Conservation (phyloP, 2,329 filamentous ascomycete species). For the Endoconidiophora laricicola region DNA sequence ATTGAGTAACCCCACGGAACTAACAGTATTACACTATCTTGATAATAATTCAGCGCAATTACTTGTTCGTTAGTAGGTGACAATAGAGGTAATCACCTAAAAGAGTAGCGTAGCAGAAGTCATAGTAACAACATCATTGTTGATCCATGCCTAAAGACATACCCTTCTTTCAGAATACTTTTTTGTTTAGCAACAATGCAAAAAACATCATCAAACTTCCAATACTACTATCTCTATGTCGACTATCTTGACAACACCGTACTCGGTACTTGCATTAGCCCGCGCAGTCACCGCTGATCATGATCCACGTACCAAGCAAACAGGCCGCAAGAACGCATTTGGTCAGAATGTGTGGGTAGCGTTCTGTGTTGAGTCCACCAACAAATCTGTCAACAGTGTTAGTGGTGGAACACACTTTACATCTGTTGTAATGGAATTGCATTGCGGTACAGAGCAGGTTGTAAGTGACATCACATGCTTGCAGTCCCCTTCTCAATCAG, state of each 20-base stretch:
- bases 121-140: too few species aligned
- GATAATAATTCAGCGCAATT: too few species aligned
- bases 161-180: too few species aligned
- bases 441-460: constrained; percentile 4
- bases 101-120: too few species aligned
- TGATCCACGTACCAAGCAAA: constrained; percentile 11
- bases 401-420: constrained; percentile 4
- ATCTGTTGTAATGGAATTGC: constrained; percentile 6
- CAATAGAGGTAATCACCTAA: too few species aligned
- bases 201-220: not conserved
- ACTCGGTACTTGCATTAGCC: constrained; percentile 6
- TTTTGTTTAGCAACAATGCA: not conserved
- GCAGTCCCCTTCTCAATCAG: not conserved
- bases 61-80: too few species aligned
- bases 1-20: too few species aligned
- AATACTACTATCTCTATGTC: not conserved
- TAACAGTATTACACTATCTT: too few species aligned
- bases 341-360: constrained; percentile 6
- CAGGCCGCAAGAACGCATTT: constrained; percentile 7
- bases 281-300: constrained; percentile 12
- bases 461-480: not conserved
- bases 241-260: constrained; percentile 4
- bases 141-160: too few species aligned
- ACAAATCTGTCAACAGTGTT: not conserved
- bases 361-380: constrained; percentile 1